Evolutionary conservation across 1,284 basidiomycete genomes (phyloP), one percentile per base, ranked within the genome.

Genomic region (Ganoderma sinense): DNA sequence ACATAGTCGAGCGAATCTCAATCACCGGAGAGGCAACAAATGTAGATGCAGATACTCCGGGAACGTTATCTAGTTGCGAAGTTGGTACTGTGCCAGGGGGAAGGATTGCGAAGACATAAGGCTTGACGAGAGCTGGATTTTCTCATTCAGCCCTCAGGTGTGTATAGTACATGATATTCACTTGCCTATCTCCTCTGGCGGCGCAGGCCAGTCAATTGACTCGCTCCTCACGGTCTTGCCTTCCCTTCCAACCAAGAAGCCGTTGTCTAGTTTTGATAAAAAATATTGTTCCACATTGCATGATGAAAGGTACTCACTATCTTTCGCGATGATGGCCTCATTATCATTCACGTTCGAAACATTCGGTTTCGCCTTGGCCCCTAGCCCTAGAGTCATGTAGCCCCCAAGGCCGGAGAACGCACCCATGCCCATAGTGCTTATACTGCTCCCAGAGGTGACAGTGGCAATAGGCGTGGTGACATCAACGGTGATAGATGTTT

Each of bases 371-470:
- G 88, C 86, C 77, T 91, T 94, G 13, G 89, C 86, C 4, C 93
- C 93, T 23, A 94, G 81, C 0, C 93, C 93, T 48, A 97, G 82
- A 14, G 93, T 94, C 89, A 98, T 96, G 78, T 97, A 97, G 14
- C 95, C 95, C 13, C 94, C 92, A 20, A 97, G 81, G 1, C 95
- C 94, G 13, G 88, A 89, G 43, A 97, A 84, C 0, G 94, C 91
- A 39, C 90, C 89, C 84, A 91, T 92, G 36, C 88, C 85, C 75
- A 87, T 83, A 45, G 84, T 84, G 41, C 85, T 78, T 60, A 82
- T 82, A 14, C 87, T 78, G 33, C 81, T 74, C 11, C 79, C 76
- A 23, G 80, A 82, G 5, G 84, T 79, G 3, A 84, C 80, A 10
- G 82, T 77, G 0, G 86, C 82, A 23, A 87, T 75, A 10, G 89